Evolutionary conservation across 176 grass and related monocot genomes (phyloP), one percentile per base, ranked within the genome.

Genomic region (Alloteropsis semialata): DNA sequence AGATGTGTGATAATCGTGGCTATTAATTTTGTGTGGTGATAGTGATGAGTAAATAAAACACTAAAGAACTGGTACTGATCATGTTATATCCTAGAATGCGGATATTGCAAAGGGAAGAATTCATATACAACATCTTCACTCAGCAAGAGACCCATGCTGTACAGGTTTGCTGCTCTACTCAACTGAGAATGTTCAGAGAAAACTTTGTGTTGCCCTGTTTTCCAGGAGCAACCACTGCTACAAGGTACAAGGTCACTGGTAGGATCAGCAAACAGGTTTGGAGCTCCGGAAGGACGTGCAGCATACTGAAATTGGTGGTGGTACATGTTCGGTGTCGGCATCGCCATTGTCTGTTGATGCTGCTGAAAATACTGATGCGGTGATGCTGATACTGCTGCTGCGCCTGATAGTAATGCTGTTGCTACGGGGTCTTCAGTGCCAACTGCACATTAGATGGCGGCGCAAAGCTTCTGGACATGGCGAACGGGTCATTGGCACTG

Each of bases 251-350:
- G 85, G 45, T 63, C 85, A 72, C 37, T 53, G 75, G 94, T 92
- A 55, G 87, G 90, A 60, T 96, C 93, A 54, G 76, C 87, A 55
- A 95, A 98, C 2, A 90, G 92, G 72, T 99, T 99, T 45, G 69
- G 63, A 66, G 72, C 27, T 62, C 49, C 74, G 10, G 60, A 29
- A 22, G 72, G 81, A 62, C 65, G 30, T 13, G 43, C 30, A 22
- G 57, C 34, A 59, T 79, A 74, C 74, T 75, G 77, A 28, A 64
- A 71, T 38, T 86, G 88, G 46, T 86, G 72, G 7, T 85, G 77
- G 64, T 87, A 75, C 36, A 74, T 55, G 13, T 66, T 72, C 5
- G 5, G 42, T 9, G 65, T 13, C 5, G 62, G 49, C 30, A 54
- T 37, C 12, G 24, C 12, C 11, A 13, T 43, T n/a, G 16, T 61